Evolutionary conservation across 805 yeast genomes (phyloP).

Genomic region (Yarrowia yakushimensis): DNA sequence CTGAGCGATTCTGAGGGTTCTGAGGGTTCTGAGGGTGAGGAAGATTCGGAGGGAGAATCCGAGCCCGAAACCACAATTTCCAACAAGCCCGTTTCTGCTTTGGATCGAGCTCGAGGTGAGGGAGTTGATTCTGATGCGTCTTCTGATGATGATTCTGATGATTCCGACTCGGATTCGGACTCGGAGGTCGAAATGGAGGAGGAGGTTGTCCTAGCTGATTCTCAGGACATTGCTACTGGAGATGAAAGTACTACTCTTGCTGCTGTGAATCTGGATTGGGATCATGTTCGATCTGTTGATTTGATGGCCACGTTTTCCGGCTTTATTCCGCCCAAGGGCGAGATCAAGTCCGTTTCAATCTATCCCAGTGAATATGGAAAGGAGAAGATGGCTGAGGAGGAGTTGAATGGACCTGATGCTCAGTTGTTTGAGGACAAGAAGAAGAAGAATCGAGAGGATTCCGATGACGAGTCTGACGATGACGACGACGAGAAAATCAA

Average conservation of each 20-base stretch:
- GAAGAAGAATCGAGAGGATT: conserved; percentile 36
- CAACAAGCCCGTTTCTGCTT: neutral
- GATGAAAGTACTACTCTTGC: conserved; percentile 83
- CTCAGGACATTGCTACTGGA: conserved; percentile 68
- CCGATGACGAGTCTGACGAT: conserved; percentile 31
- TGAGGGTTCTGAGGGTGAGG: conserved; percentile 29
- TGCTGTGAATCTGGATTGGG: conserved; percentile 97
- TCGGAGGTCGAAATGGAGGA: conserved; percentile 27
- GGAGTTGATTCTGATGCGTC: conserved; percentile 31
- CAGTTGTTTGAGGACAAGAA: conserved; percentile 62
- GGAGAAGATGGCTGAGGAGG: conserved; percentile 85
- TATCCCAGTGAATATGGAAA: conserved; percentile 93
- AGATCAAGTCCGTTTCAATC: conserved; percentile 62
- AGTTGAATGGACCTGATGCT: conserved; percentile 85
- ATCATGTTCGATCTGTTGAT: conserved; percentile 81
- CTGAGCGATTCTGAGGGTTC: conserved; percentile 41
- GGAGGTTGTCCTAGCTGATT: conserved; percentile 29
- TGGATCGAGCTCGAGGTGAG: conserved; percentile 41
- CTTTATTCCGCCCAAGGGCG: conserved; percentile 75
- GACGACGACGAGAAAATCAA: conserved; percentile 53
- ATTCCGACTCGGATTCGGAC: conserved; percentile 25
- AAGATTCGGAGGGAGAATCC: neutral
- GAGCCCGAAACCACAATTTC: conserved; percentile 24
- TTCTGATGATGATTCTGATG: conserved; percentile 29
- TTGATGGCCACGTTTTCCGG: conserved; percentile 76